Percentiles rank a stretch among this genome's conserved stretches.
These are phyloP conservation scores for Elsinoe fawcettii DNA, from an alignment of 2,329 filamentous ascomycete genomes.

Conservation along the genomic window DNA sequence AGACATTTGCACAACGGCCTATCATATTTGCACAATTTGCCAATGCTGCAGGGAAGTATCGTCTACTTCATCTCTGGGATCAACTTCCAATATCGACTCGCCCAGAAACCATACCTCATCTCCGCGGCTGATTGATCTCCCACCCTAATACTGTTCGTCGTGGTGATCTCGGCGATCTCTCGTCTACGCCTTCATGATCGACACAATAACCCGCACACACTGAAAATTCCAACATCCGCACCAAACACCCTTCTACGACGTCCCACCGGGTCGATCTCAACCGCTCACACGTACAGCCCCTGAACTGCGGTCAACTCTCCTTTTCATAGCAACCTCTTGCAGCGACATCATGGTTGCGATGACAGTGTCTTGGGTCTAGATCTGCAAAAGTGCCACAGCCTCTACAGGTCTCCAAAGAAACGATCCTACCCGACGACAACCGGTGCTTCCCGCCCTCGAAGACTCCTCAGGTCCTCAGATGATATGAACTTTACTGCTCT, in stretches of 20 bases:
- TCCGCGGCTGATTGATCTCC: neutral
- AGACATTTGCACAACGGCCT: neutral
- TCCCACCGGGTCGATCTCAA: neutral
- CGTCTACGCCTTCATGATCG: neutral
- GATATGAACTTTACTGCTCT: neutral
- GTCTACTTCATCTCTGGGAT: neutral
- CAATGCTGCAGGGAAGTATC: neutral
- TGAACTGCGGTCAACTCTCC: neutral
- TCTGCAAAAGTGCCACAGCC: neutral
- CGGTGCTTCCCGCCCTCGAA: neutral
- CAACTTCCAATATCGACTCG: neutral
- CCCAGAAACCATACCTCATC: neutral
- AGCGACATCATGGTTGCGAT: slow-evolving; percentile 2
- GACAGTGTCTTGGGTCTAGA: neutral
- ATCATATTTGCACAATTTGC: neutral
- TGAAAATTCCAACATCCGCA: neutral
- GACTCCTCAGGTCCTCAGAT: neutral
- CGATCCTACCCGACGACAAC: neutral
- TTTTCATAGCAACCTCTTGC: neutral
- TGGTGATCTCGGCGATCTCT: neutral
- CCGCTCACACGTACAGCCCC: neutral
- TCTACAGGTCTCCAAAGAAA: neutral
- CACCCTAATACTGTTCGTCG: neutral
- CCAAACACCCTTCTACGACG: neutral
- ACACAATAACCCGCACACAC: neutral